Conservation (phyloP, 345 rosid species). For the Eucalyptus pauciflora region DNA sequence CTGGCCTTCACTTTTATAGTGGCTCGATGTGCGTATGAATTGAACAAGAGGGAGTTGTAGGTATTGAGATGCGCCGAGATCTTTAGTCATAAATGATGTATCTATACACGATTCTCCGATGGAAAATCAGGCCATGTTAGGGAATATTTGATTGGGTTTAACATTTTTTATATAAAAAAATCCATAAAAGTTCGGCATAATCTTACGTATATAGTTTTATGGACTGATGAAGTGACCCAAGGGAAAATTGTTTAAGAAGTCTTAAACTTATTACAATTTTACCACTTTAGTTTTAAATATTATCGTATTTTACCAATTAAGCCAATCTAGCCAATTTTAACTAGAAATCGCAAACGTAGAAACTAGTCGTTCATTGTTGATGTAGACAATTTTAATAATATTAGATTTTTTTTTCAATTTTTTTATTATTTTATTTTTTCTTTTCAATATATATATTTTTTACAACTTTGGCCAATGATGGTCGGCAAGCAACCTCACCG, state of each 20-base stretch:
- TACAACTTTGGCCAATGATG: not conserved
- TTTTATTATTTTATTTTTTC: no score
- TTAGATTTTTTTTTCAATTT: no score
- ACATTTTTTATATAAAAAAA: not conserved
- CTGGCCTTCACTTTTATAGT: not conserved
- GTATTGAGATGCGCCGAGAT: not conserved
- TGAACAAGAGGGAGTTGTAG: not conserved
- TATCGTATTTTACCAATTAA: no score
- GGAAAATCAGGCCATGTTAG: not conserved
- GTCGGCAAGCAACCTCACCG: not conserved
- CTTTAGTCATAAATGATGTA: not conserved
- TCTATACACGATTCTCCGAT: not conserved
- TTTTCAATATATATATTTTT: no score
- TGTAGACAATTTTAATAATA: no score
- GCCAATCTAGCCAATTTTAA: not conserved
- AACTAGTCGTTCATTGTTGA: rapidly evolving
- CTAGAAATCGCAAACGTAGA: rapidly evolving
- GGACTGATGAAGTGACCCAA: not conserved
- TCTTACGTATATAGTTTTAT: not conserved
- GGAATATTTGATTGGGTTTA: not conserved
- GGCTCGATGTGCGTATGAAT: not conserved
- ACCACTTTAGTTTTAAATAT: no score
- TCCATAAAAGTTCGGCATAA: not conserved
- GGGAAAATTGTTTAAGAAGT: not conserved
- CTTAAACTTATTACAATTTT: no score